A percentile compares a stretch with the other conserved stretches of the same genome.
phyloP scores from a whole-genome alignment of 257 asterid genomes.

The Solanum gandarillasii region DNA sequence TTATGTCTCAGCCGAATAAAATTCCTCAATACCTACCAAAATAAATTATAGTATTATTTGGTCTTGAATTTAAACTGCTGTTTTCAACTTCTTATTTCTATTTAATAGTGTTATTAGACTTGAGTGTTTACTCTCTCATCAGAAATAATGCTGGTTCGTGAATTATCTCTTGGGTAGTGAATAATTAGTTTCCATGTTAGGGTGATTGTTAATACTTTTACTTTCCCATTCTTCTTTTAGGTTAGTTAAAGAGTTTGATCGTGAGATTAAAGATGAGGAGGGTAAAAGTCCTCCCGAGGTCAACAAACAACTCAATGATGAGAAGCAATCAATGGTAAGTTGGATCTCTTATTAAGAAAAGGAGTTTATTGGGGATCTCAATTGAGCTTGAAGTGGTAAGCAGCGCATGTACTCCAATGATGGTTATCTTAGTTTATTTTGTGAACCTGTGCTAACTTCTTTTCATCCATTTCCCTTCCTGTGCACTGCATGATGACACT shows the following conservation, averaged over 20 bases:
- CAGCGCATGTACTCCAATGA: not conserved
- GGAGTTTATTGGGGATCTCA: not conserved
- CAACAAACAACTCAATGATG: conserved; percentile 85
- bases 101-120: not conserved
- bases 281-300: conserved; percentile 61
- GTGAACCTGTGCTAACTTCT: not conserved
- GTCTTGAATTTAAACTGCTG: not conserved
- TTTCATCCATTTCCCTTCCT: not conserved
- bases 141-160: not conserved
- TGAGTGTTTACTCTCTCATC: not conserved
- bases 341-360: not conserved
- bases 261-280: conserved; percentile 95
- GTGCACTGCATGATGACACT: not conserved
- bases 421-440: not conserved
- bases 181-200: not conserved
- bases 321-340: conserved; percentile 86
- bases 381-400: not conserved
- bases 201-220: not conserved
- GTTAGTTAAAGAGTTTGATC: conserved; percentile 90
- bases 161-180: not conserved
- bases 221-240: conserved; percentile 22
- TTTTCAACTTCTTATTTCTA: not conserved
- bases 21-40: not conserved
- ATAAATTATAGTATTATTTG: not conserved
- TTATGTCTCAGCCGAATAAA: not conserved